These are phyloP conservation scores for Coelastrella sp. DNA, from an alignment of 139 green algal genomes.

Conservation along the genomic window DNA sequence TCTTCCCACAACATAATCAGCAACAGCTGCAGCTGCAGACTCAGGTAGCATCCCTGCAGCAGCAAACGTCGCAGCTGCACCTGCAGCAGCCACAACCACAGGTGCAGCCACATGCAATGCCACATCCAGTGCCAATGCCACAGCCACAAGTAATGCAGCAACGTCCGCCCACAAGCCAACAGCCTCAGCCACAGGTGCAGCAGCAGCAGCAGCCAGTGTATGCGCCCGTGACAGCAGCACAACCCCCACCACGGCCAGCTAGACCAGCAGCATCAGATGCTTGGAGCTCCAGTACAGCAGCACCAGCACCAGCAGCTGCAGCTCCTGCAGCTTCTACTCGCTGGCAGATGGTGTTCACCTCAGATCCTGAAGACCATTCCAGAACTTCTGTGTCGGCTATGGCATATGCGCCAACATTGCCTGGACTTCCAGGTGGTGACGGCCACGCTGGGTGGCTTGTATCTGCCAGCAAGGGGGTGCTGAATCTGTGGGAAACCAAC, in stretches of 20 bases:
- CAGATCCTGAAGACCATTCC: slow-evolving; percentile 14
- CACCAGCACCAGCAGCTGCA: neutral
- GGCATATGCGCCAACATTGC: slow-evolving; percentile 41
- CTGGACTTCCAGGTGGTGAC: slow-evolving; percentile 66
- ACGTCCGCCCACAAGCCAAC: too few relatives aligned
- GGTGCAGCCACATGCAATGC: too few relatives aligned
- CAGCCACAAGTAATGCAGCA: too few relatives aligned
- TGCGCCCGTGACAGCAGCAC: neutral
- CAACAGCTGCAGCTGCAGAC: neutral
- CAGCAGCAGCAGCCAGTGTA: neutral
- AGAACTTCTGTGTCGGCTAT: slow-evolving; percentile 12
- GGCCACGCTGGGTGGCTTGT: slow-evolving; percentile 71
- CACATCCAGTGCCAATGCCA: too few relatives aligned
- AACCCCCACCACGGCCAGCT: neutral
- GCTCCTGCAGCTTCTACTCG: neutral
- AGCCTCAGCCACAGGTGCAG: neutral
- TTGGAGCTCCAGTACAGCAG: neutral
- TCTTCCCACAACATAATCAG: neutral
- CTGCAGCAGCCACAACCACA: neutral
- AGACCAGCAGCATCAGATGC: neutral
- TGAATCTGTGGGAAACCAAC: slow-evolving; percentile 82
- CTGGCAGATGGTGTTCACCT: slow-evolving; percentile 15
- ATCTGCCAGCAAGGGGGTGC: slow-evolving; percentile 47
- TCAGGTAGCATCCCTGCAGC: too few relatives aligned
- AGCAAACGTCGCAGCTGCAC: neutral